Evolutionary conservation across 2,329 filamentous ascomycete species (phyloP).

Genomic region (Iodosphaeria phyllophila): DNA sequence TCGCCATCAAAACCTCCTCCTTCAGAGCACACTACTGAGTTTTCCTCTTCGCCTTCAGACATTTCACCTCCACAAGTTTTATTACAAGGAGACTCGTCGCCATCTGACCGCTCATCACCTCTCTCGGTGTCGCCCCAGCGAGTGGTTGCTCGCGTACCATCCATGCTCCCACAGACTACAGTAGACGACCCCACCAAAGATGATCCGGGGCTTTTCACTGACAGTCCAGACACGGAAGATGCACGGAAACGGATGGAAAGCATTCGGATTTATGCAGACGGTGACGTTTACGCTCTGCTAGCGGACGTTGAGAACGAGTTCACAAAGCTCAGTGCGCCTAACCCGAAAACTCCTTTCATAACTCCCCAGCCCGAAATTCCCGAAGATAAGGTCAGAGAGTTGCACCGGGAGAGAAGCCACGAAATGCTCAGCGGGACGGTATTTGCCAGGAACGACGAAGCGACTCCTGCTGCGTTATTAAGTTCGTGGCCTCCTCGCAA

Average conservation of each 20-base stretch:
- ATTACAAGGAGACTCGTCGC: too few species aligned
- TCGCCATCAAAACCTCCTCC: slow-evolving; percentile 13
- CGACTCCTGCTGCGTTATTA: slow-evolving; percentile 14
- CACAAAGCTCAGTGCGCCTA: slow-evolving; percentile 19
- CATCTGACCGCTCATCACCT: slow-evolving; percentile 27
- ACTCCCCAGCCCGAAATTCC: slow-evolving; percentile 5
- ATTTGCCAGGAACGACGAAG: slow-evolving; percentile 10
- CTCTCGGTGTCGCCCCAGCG: slow-evolving; percentile 32
- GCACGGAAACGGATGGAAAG: slow-evolving; percentile 29
- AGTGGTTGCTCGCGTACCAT: slow-evolving; percentile 32
- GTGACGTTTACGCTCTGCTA: slow-evolving; percentile 46
- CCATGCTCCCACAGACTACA: slow-evolving; percentile 34
- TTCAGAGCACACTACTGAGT: slow-evolving; percentile 17
- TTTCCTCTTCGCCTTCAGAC: slow-evolving; percentile 23
- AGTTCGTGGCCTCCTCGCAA: slow-evolving; percentile 17
- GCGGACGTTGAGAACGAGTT: slow-evolving; percentile 48
- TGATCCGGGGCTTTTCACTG: too few species aligned
- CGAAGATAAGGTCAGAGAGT: slow-evolving; percentile 19
- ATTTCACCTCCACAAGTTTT: slow-evolving; percentile 39
- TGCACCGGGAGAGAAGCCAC: slow-evolving; percentile 30
- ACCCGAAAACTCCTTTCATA: neutral
- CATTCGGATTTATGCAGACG: slow-evolving; percentile 49
- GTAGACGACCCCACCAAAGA: slow-evolving; percentile 23
- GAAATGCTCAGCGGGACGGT: slow-evolving; percentile 23
- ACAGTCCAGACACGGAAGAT: slow-evolving; percentile 12